Evolutionary conservation across 768 basidiomycete genomes (phyloP).

Genomic region (Hericium coralloides): DNA sequence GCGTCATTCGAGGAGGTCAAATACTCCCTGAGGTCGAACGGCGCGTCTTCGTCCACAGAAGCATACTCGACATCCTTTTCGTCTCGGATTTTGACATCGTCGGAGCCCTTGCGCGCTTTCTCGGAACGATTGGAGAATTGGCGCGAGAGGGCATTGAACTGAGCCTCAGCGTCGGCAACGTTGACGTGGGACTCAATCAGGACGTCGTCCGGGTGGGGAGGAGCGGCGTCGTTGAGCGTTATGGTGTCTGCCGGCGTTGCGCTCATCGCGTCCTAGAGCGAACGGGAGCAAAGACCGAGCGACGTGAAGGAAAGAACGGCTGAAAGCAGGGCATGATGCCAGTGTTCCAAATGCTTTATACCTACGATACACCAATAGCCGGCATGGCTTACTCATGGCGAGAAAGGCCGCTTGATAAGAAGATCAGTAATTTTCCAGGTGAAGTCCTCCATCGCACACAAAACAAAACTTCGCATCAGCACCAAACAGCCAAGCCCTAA

Average conservation of each 20-base stretch:
- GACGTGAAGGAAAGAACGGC: background rate
- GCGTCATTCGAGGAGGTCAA: constrained; percentile 59
- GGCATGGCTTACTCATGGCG: too few species aligned
- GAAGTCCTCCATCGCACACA: too few species aligned
- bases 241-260: background rate
- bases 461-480: too few species aligned
- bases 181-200: background rate
- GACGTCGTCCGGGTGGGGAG: background rate
- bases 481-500: too few species aligned
- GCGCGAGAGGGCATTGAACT: background rate
- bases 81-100: background rate
- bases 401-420: background rate
- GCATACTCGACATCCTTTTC: constrained; percentile 35
- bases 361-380: too few species aligned
- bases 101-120: background rate
- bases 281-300: background rate
- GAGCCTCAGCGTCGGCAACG: background rate
- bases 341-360: too few species aligned
- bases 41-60: constrained; percentile 25
- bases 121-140: background rate
- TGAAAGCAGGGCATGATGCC: too few species aligned
- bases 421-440: too few species aligned
- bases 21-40: constrained; percentile 62
- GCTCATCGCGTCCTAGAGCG: background rate
- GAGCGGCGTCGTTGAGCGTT: background rate